phyloP scores from a whole-genome alignment of 192 early-diverging fungal species.

The Funneliformis mosseae region DNA sequence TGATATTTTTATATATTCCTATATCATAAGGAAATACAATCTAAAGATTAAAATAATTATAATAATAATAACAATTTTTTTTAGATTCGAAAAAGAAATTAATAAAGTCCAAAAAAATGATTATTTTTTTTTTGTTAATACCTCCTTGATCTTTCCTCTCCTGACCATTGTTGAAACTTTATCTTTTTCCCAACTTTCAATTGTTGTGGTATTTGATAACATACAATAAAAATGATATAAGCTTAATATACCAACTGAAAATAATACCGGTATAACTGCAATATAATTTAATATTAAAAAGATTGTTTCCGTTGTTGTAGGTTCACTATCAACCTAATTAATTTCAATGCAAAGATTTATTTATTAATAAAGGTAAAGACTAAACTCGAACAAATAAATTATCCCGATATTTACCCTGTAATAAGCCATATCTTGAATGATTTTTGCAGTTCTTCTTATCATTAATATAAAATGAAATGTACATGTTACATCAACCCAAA shows the following conservation, averaged over 20 bases:
- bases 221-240: slow-evolving; percentile 76
- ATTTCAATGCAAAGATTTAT: slow-evolving; percentile 23
- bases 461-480: slow-evolving; percentile 59
- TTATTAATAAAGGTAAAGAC: neutral
- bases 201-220: slow-evolving; percentile 75
- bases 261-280: slow-evolving; percentile 66
- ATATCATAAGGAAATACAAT: slow-evolving; percentile 81
- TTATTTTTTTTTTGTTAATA: slow-evolving; percentile 33
- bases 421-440: slow-evolving; percentile 40
- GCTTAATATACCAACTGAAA: slow-evolving; percentile 69
- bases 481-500: slow-evolving; percentile 63
- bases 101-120: neutral
- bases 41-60: slow-evolving; percentile 29
- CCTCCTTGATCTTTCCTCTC: slow-evolving; percentile 58
- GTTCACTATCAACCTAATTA: slow-evolving; percentile 37
- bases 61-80: neutral
- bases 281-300: slow-evolving; percentile 77
- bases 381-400: neutral
- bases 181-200: slow-evolving; percentile 80
- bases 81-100: neutral
- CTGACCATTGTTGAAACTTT: slow-evolving; percentile 65
- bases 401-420: slow-evolving; percentile 27
- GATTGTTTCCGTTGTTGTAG: slow-evolving; percentile 64
- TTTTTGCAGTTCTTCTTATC: slow-evolving; percentile 51
- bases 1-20: slow-evolving; percentile 72